phyloP scores from a whole-genome alignment of 352 stramenopile genomes.

The Phytophthora capsici region DNA sequence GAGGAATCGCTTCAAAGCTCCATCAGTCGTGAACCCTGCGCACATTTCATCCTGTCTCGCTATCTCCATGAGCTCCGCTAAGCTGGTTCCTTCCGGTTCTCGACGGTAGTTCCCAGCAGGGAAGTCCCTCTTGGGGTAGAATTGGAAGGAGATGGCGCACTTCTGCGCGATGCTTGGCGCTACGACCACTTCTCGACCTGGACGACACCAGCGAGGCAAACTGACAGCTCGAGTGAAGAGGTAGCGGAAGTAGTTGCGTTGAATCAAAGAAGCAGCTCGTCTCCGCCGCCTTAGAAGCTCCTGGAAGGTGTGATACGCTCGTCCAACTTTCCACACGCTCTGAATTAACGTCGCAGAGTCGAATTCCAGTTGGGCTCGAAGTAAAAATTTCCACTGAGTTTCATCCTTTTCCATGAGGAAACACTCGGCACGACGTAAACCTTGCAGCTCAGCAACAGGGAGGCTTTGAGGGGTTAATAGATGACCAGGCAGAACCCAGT shows the following conservation, averaged over 20 bases:
- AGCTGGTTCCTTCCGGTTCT: slow-evolving; percentile 36
- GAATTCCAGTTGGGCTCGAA: slow-evolving; percentile 54
- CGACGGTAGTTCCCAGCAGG: slow-evolving; percentile 67
- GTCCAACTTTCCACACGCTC: slow-evolving; percentile 43
- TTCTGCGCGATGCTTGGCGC: slow-evolving; percentile 66
- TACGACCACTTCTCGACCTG: slow-evolving; percentile 70
- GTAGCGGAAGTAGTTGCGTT: slow-evolving; percentile 77
- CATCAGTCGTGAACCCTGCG: slow-evolving; percentile 75
- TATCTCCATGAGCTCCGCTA: slow-evolving; percentile 60
- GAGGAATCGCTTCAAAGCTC: slow-evolving; percentile 78
- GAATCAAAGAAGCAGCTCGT: slow-evolving; percentile 57
- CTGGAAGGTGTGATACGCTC: slow-evolving; percentile 38
- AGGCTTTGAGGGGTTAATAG: slow-evolving; percentile 46
- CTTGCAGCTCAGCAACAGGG: slow-evolving; percentile 37
- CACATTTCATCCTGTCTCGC: slow-evolving; percentile 75
- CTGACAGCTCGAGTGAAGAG: slow-evolving; percentile 67
- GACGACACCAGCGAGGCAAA: slow-evolving; percentile 66
- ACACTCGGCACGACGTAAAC: slow-evolving; percentile 58
- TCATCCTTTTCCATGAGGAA: slow-evolving; percentile 80
- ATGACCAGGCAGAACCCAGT: slow-evolving; percentile 62
- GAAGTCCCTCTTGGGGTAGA: slow-evolving; percentile 80
- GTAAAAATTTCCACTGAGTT: slow-evolving; percentile 51
- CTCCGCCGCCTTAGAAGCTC: slow-evolving; percentile 35
- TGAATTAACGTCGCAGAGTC: slow-evolving; percentile 53
- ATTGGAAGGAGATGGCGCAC: slow-evolving; percentile 76